These are phyloP conservation scores for Colletotrichum graminicola DNA, from an alignment of 2,329 filamentous ascomycete genomes.

Conservation along the genomic window DNA sequence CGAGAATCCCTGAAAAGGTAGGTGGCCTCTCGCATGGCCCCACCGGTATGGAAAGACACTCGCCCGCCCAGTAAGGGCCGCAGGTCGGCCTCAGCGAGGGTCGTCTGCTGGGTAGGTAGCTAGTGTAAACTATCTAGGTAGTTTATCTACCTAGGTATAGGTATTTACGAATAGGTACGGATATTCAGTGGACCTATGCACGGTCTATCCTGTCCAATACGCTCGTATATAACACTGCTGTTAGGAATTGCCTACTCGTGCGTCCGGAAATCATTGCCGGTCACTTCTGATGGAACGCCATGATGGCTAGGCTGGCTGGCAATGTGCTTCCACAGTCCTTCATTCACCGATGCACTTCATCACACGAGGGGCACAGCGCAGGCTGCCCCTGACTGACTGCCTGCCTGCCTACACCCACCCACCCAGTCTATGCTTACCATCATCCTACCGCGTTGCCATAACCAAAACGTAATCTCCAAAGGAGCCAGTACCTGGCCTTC, in stretches of 20 bases:
- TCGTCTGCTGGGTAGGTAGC: too few relatives aligned
- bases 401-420: too few relatives aligned
- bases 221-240: not conserved
- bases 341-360: constrained; percentile 15
- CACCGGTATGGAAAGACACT: not conserved
- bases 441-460: not conserved
- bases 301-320: constrained; percentile 17
- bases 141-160: too few relatives aligned
- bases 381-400: constrained; percentile 1
- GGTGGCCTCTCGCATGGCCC: constrained; percentile 4
- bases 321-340: constrained; percentile 8
- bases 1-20: not conserved
- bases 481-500: not conserved
- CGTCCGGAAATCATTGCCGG: constrained; percentile 28
- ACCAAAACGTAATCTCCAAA: not conserved
- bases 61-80: constrained; percentile 26
- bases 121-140: too few relatives aligned
- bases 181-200: constrained; percentile 28
- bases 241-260: not conserved
- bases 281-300: constrained; percentile 9
- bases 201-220: constrained; percentile 1
- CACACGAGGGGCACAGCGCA: constrained; percentile 30
- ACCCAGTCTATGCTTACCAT: not conserved
- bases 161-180: too few relatives aligned
- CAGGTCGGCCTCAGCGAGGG: constrained; percentile 31